Evolutionary conservation across 2,329 filamentous ascomycete genomes (phyloP).

Genomic region (Gaeumannomyces tritici): DNA sequence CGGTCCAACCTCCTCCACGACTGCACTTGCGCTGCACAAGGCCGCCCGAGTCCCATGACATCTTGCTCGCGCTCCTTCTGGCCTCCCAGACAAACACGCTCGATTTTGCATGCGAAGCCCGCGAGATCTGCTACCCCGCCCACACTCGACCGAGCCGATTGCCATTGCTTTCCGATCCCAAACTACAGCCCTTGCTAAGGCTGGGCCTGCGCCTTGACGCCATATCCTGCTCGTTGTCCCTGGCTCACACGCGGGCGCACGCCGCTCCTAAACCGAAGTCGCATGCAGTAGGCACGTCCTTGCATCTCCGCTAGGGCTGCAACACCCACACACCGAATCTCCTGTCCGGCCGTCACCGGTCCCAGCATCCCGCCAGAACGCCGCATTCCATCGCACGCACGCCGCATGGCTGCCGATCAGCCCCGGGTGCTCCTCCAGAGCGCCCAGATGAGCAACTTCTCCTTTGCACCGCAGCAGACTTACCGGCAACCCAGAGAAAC

Average conservation of each 20-base stretch:
- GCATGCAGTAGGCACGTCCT: neutral
- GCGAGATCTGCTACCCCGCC: neutral
- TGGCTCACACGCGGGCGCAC: neutral
- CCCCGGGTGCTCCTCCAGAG: slow-evolving; percentile 56
- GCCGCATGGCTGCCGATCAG: slow-evolving; percentile 52
- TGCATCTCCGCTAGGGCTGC: neutral
- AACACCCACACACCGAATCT: neutral
- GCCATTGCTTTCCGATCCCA: neutral
- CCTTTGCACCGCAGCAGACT: slow-evolving; percentile 54
- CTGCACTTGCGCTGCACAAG: neutral
- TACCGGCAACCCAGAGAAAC: slow-evolving; percentile 57
- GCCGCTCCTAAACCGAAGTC: neutral
- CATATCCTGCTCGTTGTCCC: neutral
- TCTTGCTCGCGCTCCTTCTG: neutral
- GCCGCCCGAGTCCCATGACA: neutral
- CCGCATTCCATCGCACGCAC: neutral
- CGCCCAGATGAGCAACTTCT: slow-evolving; percentile 64
- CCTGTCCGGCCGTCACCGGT: neutral
- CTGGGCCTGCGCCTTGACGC: neutral
- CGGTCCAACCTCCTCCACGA: neutral
- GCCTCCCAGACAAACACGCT: neutral
- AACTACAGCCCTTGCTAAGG: neutral
- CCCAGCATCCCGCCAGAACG: slow-evolving; percentile 7
- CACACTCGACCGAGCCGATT: neutral
- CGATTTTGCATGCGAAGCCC: neutral